phyloP scores from a whole-genome alignment of 257 asterid genomes.

The Ilex asprella region DNA sequence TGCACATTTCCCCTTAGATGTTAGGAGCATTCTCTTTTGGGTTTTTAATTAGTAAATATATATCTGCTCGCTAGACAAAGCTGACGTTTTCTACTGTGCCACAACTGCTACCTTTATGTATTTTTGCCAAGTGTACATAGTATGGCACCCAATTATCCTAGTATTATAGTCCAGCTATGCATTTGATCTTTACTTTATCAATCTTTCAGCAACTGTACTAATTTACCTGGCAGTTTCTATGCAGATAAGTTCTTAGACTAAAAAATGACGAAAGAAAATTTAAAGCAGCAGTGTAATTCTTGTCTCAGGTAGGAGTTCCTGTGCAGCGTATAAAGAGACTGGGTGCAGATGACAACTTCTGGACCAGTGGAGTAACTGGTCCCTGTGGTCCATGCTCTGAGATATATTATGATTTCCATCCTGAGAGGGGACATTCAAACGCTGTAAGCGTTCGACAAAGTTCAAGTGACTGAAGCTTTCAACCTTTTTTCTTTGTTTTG shows the following conservation, averaged over 20 bases:
- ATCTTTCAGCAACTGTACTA: neutral
- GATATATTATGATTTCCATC: constrained; percentile 86
- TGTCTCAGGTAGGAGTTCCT: constrained; percentile 72
- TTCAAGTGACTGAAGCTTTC: neutral
- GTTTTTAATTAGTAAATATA: no score
- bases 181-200: neutral
- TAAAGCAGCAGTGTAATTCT: constrained; percentile 13
- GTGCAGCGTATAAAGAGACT: constrained; percentile 64
- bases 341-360: constrained; percentile 91
- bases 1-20: no score
- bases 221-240: neutral
- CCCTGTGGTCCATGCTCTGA: constrained; percentile 99
- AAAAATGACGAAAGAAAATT: neutral
- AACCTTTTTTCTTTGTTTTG: constrained; percentile 7
- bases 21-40: no score
- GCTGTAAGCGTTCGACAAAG: constrained; percentile 40
- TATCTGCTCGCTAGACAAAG: no score
- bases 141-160: constrained; percentile 1
- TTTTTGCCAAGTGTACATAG: neutral
- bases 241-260: constrained; percentile 3
- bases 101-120: neutral
- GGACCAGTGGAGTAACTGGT: constrained; percentile 95
- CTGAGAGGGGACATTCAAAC: constrained; percentile 64
- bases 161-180: neutral
- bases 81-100: no score